A percentile compares a stretch with the other conserved stretches of the same genome.
These are phyloP conservation scores for Platanus orientalis DNA, from an alignment of 164 flowering plant genomes.

Conservation along the genomic window DNA sequence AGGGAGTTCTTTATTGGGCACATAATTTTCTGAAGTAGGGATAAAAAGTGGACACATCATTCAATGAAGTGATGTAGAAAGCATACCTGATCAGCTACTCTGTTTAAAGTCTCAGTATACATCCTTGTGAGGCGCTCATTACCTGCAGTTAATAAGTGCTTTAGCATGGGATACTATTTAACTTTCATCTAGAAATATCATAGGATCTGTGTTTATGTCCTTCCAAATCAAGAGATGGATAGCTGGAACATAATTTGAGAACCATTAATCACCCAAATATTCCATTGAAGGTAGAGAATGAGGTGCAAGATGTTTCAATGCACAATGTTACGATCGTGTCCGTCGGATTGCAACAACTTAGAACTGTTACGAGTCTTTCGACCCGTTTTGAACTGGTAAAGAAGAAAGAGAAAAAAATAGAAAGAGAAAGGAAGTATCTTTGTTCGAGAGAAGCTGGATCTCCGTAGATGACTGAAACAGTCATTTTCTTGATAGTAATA, in stretches of 20 bases:
- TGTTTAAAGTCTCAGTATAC: constrained; percentile 38
- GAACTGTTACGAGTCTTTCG: no score
- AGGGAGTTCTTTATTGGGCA: not conserved
- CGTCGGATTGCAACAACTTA: no score
- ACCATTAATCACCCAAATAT: not conserved
- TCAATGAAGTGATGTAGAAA: not conserved
- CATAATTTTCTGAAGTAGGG: not conserved
- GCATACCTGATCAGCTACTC: constrained; percentile 49
- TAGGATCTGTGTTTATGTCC: not conserved
- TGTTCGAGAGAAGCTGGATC: no score
- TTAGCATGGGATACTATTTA: not conserved
- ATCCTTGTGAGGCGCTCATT: constrained; percentile 46
- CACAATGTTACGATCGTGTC: no score
- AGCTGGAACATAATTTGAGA: not conserved
- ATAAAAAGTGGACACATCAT: not conserved
- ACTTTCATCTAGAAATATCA: not conserved
- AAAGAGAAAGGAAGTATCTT: no score
- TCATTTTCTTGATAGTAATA: no score
- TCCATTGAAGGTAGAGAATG: not conserved
- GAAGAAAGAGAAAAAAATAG: no score
- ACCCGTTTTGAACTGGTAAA: no score
- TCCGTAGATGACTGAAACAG: no score
- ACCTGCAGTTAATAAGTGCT: constrained; percentile 27
- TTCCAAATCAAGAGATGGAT: not conserved
- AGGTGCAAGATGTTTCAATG: no score